Base-by-base conservation (phyloP, 306 rosid genomes). In the Rosa rugosa region DNA sequence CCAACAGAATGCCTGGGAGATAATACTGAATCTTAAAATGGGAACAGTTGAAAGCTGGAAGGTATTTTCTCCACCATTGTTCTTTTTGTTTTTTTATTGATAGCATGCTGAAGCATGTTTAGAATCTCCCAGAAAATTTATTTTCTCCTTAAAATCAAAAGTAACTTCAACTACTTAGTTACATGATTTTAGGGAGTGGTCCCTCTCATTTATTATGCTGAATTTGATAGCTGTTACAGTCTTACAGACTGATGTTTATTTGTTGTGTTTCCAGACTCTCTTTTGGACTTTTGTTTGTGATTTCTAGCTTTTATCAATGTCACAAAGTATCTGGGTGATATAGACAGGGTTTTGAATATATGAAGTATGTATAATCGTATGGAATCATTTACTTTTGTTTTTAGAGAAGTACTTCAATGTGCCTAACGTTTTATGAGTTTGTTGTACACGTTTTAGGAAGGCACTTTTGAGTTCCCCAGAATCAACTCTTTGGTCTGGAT, bases 41-140 rank as follows among this genome's bases (percentile, higher is more conserved):
- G 98, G 99, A 78, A 82, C 83, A 71, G 46, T 95, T 71, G 92
- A 92, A 82, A 86, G 91, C 91, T 95, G 97, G 98, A 91, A 91
- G 97, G 99, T 95, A 92, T 54, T 63, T 27, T 72, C 57, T 63
- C 13, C 71, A n/a, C 70, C 2, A n/a, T 71, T 75, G 65, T 23
- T 47, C 2, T 63, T 72, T 46, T 8, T 22, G 18, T 41, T 17
- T 12, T 2, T 77, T 4, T 66, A 11, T 16, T 62, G 50, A 11
- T n/a, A 70, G 65, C 65, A 8, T 22, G 31, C 66, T n/a, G 13
- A 56, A 8, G 4, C 11, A 3, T 56, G 23, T 56, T 60, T 60
- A 60, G 66, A 14, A 5, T 63, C 42, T 27, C 7, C 69, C 10
- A 2, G 68, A 25, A 59, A n/a, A 2, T 22, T 59, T 9, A 3